Base-by-base conservation (phyloP, 495 filamentous ascomycete species). In the Penicillium macrosclerotiorum region DNA sequence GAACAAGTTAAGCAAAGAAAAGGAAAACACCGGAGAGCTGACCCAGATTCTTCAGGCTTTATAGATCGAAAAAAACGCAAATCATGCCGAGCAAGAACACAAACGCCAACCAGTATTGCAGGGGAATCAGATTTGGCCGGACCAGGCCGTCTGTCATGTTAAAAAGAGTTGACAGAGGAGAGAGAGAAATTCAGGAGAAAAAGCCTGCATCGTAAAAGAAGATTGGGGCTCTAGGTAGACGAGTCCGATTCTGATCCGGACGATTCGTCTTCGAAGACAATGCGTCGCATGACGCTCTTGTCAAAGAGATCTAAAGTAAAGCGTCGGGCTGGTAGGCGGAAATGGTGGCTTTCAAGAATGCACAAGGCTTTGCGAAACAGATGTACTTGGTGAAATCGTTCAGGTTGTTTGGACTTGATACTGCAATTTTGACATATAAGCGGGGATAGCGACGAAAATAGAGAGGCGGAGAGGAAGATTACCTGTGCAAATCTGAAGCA, bases 291-390 rank as follows among this genome's bases (percentile, higher is more conserved):
- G 20, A 97, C 88, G 26, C 76, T 81, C 67, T 89, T 91, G 52
- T 97, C 92, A 63, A 97, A 98, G 18, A 97, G 69, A 61, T 96
- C 90, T 37, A 96, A 82, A 25, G 96, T 83, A 64, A 94, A 90
- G 31, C 88, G 85, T 31, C 92, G 84, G 37, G 89, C 83, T 5
- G 81, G 82, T 17, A 97, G 74, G 23, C 92, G 80, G 64, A 89
- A 97, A 56, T 93, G 88, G 51, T 96, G 90, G 38, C 80, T 83
- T 68, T 96, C 93, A n/a, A 98, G 74, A 24, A 96, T 69, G 24
- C 72, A 76, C 73, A 97, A 83, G 44, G 91, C 82, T 62, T 90
- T 87, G 43, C 80, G 82, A 71, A 95, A 97, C 25, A 97, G 74
- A 24, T 74, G 70, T 26, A 83, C 76, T 55, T 88, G 85, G 23